Percentiles rank a stretch among this genome's conserved stretches.
Evolutionary conservation across 2,329 filamentous ascomycete species (phyloP).

Genomic region (Aspergillus niger): DNA sequence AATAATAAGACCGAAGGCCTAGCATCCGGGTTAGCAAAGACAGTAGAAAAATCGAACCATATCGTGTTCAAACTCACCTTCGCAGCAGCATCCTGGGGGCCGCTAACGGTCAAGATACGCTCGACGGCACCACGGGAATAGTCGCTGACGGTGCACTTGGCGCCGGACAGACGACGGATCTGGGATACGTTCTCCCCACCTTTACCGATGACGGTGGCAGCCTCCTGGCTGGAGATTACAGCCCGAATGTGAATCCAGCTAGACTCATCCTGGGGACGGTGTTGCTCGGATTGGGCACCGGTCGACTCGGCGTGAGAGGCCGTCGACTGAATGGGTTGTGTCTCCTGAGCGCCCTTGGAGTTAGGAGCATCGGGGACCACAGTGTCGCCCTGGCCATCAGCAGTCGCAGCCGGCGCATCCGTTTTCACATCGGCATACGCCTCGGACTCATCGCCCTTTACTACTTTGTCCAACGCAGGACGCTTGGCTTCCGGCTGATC

Average conservation of each 20-base stretch:
- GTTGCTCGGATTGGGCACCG: conserved; percentile 43
- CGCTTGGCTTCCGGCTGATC: conserved; percentile 98
- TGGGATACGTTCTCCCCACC: conserved; percentile 98
- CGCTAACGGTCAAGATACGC: conserved; percentile 95
- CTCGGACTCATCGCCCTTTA: conserved; percentile 61
- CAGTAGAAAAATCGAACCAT: neutral
- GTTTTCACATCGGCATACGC: conserved; percentile 33
- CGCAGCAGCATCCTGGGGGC: conserved; percentile 91
- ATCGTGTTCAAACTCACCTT: conserved; percentile 64
- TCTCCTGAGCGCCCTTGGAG: conserved; percentile 54
- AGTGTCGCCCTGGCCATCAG: conserved; percentile 63
- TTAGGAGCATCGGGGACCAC: conserved; percentile 67
- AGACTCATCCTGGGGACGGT: conserved; percentile 77
- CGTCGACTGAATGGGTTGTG: conserved; percentile 62
- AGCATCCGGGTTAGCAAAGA: conserved; percentile 20
- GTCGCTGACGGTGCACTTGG: conserved; percentile 98
- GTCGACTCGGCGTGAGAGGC: conserved; percentile 56
- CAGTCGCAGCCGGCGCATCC: conserved; percentile 16
- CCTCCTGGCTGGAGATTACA: conserved; percentile 95
- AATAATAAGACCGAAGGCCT: conserved; percentile 98
- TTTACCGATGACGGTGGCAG: conserved; percentile 97
- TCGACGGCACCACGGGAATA: conserved; percentile 97
- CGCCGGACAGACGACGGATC: conserved; percentile 90
- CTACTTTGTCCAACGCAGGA: conserved; percentile 88
- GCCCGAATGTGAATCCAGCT: conserved; percentile 96